Conservation (phyloP, 2,329 filamentous ascomycete species). For the Cladosporium oxysporum region DNA sequence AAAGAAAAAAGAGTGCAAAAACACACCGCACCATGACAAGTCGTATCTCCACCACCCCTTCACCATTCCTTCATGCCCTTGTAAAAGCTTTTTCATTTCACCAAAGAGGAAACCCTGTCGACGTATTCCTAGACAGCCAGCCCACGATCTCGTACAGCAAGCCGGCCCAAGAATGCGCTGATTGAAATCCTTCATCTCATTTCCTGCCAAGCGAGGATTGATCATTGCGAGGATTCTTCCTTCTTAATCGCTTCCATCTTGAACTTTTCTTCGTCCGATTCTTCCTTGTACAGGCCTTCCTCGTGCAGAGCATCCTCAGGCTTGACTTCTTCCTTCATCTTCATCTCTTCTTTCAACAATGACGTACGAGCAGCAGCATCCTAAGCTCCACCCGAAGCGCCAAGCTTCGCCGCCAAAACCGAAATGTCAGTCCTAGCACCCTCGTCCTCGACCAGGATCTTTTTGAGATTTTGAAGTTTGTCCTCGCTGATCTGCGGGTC, state of each 20-base stretch:
- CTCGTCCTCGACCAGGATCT: constrained; percentile 67
- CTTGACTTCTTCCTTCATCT: neutral
- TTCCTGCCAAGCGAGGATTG: neutral
- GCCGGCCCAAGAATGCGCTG: neutral
- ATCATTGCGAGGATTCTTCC: neutral
- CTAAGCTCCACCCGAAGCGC: constrained; percentile 8
- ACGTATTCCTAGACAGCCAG: neutral
- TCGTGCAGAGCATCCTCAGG: neutral
- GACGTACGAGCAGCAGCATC: neutral
- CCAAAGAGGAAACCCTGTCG: neutral
- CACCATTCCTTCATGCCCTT: neutral
- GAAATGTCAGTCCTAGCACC: constrained; percentile 61
- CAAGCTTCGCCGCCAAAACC: constrained; percentile 32
- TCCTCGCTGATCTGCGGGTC: constrained; percentile 42
- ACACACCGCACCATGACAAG: neutral
- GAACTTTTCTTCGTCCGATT: neutral
- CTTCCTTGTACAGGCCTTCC: neutral
- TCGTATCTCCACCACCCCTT: neutral
- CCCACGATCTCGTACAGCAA: neutral
- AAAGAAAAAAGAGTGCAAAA: neutral
- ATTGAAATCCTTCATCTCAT: neutral
- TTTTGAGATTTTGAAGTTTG: constrained; percentile 73
- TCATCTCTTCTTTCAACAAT: neutral
- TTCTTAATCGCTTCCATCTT: neutral
- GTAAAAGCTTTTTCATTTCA: neutral